A percentile compares a stretch with the other conserved stretches of the same genome.
phyloP scores from a whole-genome alignment of 306 rosid species.

The Fragaria ananassa region DNA sequence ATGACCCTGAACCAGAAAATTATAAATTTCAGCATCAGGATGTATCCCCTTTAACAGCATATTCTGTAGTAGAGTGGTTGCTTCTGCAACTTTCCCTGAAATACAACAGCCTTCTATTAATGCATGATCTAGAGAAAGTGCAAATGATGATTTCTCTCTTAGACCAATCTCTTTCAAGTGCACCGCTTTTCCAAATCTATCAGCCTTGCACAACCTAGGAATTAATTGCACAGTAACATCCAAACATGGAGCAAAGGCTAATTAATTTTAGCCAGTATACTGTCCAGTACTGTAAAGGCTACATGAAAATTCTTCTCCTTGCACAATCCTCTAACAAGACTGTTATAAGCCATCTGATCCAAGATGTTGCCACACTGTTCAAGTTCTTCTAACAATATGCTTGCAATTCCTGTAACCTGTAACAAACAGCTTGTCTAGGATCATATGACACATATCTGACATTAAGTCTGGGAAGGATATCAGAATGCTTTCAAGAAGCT shows the following conservation, averaged over 20 bases:
- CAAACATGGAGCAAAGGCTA: slow-evolving; percentile 44
- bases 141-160: slow-evolving; percentile 39
- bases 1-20: slow-evolving; percentile 57
- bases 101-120: slow-evolving; percentile 55
- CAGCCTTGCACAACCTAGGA: slow-evolving; percentile 55
- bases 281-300: slow-evolving; percentile 58
- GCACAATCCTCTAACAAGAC: slow-evolving; percentile 53
- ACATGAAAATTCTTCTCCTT: slow-evolving; percentile 39
- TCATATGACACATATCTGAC: slow-evolving; percentile 44
- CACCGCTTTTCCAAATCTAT: slow-evolving; percentile 47
- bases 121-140: slow-evolving; percentile 37
- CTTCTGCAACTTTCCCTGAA: slow-evolving; percentile 47
- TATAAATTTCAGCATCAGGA: slow-evolving; percentile 51
- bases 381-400: slow-evolving; percentile 48
- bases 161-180: slow-evolving; percentile 47
- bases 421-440: slow-evolving; percentile 52
- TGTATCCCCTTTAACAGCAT: slow-evolving; percentile 42
- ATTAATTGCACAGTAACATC: slow-evolving; percentile 56
- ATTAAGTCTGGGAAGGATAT: slow-evolving; percentile 43
- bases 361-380: slow-evolving; percentile 35
- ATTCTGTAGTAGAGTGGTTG: slow-evolving; percentile 39
- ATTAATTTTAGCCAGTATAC: slow-evolving; percentile 44
- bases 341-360: slow-evolving; percentile 46
- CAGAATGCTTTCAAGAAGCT: slow-evolving; percentile 65
- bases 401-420: slow-evolving; percentile 43